Evolutionary conservation across 2,329 filamentous ascomycete species (phyloP), one percentile per base, ranked within the genome.

Genomic region (Xylaria sp.): DNA sequence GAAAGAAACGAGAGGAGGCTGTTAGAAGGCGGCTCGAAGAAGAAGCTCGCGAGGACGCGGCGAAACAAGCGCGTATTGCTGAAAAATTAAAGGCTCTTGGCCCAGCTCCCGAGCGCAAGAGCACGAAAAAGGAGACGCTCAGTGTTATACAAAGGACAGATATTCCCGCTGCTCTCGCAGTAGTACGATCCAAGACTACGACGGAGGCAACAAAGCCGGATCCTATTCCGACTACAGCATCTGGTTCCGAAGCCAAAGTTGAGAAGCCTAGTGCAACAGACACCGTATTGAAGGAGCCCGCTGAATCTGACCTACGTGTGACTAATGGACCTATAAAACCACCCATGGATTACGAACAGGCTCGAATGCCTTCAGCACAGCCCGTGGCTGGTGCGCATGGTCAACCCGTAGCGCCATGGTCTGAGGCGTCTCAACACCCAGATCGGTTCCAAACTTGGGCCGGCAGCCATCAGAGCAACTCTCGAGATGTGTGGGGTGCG

Each of bases 51-150:
- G 90, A 92, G 74, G 91, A 93, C 75, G 90, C 89, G n/a, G 92
- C 88, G 20, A 87, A 85, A 67, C 86, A 88, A 74, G 91, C 93
- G 76, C 87, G 92, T 28, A 89, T 94, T 69, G 87, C 89, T 57
- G 86, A 90, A 76, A 93, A 93, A 79, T 81, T 94, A 56, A 91
- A 91, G 73, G 88, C 89, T 9, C 81, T 94, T 76, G 91, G 90
- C 0, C 88, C 90, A 17, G 83, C 87, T 2, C 88, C 88, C 3
- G 88, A 90, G 72, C 85, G 85, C 68, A 88, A 87, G 76, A 86
- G 84, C 59, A 80, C 82, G 4, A 89, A 88, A 76, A 88, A 88
- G 74, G 86, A 88, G 46, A 81, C 83, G 9, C 80, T 80, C 60
- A 79, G 78, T 54, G 57, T 74, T 54, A 36, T 64, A 23, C 74